A percentile compares a stretch with the other conserved stretches of the same genome.
These are phyloP conservation scores for Omphalea diandra DNA, from an alignment of 441 rosid genomes.

Conservation along the genomic window DNA sequence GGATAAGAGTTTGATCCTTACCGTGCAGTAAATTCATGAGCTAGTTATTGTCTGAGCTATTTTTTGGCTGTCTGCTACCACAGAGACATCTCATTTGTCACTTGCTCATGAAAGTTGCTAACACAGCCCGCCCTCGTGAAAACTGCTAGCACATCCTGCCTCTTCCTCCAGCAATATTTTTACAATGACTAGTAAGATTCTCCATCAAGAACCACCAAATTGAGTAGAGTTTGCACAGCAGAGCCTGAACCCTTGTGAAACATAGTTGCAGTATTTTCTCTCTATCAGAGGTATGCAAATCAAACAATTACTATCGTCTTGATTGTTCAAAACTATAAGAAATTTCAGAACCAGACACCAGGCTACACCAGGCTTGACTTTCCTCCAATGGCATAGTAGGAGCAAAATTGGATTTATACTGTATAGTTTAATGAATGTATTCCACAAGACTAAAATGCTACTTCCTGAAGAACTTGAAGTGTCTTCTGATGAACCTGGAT, in stretches of 20 bases:
- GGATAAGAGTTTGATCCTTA: not conserved
- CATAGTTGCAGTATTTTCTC: not conserved
- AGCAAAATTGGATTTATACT: constrained; percentile 5
- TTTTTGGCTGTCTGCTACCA: not conserved
- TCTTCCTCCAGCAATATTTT: not conserved
- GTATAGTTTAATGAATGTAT: constrained; percentile 4
- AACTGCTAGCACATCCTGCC: no score
- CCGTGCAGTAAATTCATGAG: not conserved
- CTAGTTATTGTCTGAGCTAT: not conserved
- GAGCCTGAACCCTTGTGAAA: not conserved
- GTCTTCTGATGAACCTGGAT: constrained; percentile 92
- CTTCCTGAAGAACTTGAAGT: constrained; percentile 83
- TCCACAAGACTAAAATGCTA: constrained; percentile 55
- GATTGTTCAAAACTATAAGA: not conserved
- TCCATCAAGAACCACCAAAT: not conserved
- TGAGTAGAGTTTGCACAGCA: not conserved
- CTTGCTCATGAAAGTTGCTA: not conserved
- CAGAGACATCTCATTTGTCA: not conserved
- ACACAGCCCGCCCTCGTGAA: constrained; percentile 1
- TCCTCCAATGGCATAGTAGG: not conserved
- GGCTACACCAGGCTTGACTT: constrained; percentile 9
- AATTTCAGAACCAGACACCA: constrained; percentile 2
- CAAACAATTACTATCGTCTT: not conserved
- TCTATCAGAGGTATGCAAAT: not conserved
- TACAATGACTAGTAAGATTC: not conserved